Base-by-base conservation (phyloP, 1,284 basidiomycete species). In the Fomitopsis betulina region DNA sequence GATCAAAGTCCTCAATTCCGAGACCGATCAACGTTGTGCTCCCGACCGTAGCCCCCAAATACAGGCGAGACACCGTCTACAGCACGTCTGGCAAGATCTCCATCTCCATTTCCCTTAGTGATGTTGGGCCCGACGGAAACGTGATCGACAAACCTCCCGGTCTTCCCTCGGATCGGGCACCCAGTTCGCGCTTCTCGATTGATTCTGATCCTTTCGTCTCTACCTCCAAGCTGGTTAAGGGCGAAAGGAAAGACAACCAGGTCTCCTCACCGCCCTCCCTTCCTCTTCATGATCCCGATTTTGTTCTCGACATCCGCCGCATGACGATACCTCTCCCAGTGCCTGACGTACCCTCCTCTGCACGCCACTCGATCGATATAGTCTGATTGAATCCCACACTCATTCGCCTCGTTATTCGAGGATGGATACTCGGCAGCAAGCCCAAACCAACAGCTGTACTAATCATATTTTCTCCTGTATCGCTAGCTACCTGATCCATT, bases 11-110 rank as follows among this genome's bases (percentile, higher is more conserved):
- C 23, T 40, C 32, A 13, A 25, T 1, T 12, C 25, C 27, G 59
- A 63, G 35, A 65, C 62, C 23, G 59, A 66, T 27, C 13, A 33
- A 15, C 32, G 61, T 67, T 58, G 67, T 65, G 17, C 67, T 74
- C 61, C 70, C 72, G 30, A 68, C 67, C 15, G 66, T 69, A 62
- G 66, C 69, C 19, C 66, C 70, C 63, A 67, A 9, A 12, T 33
- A 45, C 10, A 47, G 39, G 17, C 43, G 42, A 6, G 45, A 50
- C 42, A 35, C 45, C 21, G 1, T 27, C 10, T 32, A 43, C 30
- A 15, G 43, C 32, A 49, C 30, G 33, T 57, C 55, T 6, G 49
- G 67, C 55, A 25, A 37, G 35, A 9, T 72, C 19, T 72, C 70
- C 42, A 68, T 57, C 12, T 70, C 71, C 21, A 67, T 72, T 60